Percentiles rank a stretch among this genome's conserved stretches.
phyloP scores from a whole-genome alignment of 192 early-diverging fungal genomes.

The Backusella tuberculispora region DNA sequence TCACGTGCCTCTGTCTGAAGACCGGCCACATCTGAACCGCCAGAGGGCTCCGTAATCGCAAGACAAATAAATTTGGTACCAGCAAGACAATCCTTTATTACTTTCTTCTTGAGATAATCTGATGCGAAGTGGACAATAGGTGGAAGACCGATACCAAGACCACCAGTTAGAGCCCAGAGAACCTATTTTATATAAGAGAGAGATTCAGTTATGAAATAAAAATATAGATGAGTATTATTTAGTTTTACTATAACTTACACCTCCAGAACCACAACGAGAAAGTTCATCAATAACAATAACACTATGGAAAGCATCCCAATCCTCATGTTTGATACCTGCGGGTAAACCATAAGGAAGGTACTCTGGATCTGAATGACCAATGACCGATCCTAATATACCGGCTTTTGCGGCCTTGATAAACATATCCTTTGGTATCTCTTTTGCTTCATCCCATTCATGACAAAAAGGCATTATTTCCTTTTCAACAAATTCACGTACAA shows the following conservation, averaged over 20 bases:
- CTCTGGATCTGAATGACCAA: constrained; percentile 43
- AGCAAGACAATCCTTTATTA: constrained; percentile 65
- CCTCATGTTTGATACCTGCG: constrained; percentile 51
- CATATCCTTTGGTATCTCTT: constrained; percentile 69
- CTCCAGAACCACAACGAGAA: constrained; percentile 79
- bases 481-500: constrained; percentile 75
- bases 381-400: constrained; percentile 72
- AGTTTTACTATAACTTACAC: constrained; percentile 68
- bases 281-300: constrained; percentile 83
- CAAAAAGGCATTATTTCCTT: constrained; percentile 76
- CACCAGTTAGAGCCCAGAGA: constrained; percentile 34
- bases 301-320: constrained; percentile 72
- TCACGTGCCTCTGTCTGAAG: constrained; percentile 68
- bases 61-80: constrained; percentile 83
- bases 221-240: constrained; percentile 21
- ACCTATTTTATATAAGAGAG: background rate
- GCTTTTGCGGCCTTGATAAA: constrained; percentile 76
- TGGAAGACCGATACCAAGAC: constrained; percentile 76
- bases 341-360: constrained; percentile 45
- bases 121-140: constrained; percentile 74
- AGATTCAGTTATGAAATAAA: background rate
- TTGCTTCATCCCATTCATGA: constrained; percentile 86
- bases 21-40: constrained; percentile 78
- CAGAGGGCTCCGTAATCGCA: constrained; percentile 78
- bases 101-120: constrained; percentile 66